These are phyloP conservation scores for Cucumis sativus DNA, from an alignment of 306 rosid species.

Conservation along the genomic window Cucumber_9930_V3 NC_026656.2:2079501-2080000, in stretches of 20 bases:
- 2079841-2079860: not conserved
- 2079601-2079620: too few species aligned
- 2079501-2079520: too few species aligned
- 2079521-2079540: too few species aligned
- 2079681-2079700: not conserved
- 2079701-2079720: not conserved
- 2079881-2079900: not conserved
- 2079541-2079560: too few species aligned
- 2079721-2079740: not conserved
- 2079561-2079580: too few species aligned
- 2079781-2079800: not conserved
- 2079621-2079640: too few species aligned
- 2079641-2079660: too few species aligned
- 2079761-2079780: not conserved
- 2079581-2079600: too few species aligned
- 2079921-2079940: not conserved
- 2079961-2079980: not conserved
- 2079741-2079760: not conserved
- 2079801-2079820: not conserved
- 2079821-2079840: not conserved
- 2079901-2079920: not conserved
- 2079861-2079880: not conserved
- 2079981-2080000: slow-evolving; percentile 63
- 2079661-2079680: too few species aligned
- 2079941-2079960: not conserved